A percentile compares a stretch with the other conserved stretches of the same genome.
Conservation (phyloP, 2,329 filamentous ascomycete genomes). For the Paraphaeosphaeria sporulosa region DNA sequence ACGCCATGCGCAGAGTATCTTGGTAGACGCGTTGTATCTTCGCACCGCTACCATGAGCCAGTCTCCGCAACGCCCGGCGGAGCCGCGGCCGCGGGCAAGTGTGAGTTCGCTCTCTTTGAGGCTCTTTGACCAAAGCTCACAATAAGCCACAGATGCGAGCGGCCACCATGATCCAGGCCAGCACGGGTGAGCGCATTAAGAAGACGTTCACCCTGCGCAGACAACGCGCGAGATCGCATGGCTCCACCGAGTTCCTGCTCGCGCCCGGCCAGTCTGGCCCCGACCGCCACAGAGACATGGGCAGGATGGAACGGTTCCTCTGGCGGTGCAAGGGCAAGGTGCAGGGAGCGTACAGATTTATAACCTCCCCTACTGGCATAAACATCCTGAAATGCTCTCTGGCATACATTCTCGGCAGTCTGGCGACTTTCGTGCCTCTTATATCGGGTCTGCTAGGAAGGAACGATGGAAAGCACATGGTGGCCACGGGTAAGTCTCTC, state of each 20-base stretch:
- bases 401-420: slow-evolving; percentile 84
- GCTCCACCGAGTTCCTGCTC: slow-evolving; percentile 51
- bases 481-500: slow-evolving; percentile 67
- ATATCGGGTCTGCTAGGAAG: slow-evolving; percentile 78
- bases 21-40: not conserved
- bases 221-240: slow-evolving; percentile 51
- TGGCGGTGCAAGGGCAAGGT: slow-evolving; percentile 41
- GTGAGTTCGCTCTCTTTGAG: slow-evolving; percentile 33
- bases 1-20: slow-evolving; percentile 10
- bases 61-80: slow-evolving; percentile 37
- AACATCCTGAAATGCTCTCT: slow-evolving; percentile 90
- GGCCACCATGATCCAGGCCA: slow-evolving; percentile 85
- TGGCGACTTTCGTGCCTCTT: slow-evolving; percentile 81
- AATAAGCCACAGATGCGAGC: slow-evolving; percentile 69
- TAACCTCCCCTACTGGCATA: slow-evolving; percentile 75
- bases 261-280: slow-evolving; percentile 40
- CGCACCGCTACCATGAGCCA: slow-evolving; percentile 34
- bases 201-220: slow-evolving; percentile 78
- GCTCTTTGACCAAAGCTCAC: slow-evolving; percentile 26
- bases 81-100: slow-evolving; percentile 48
- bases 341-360: slow-evolving; percentile 63
- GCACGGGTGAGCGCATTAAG: slow-evolving; percentile 83
- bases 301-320: slow-evolving; percentile 43
- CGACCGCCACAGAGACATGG: slow-evolving; percentile 39
- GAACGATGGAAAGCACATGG: slow-evolving; percentile 91